phyloP scores from a whole-genome alignment of 164 flowering plant genomes.

The Cinnamomum micranthum region DNA sequence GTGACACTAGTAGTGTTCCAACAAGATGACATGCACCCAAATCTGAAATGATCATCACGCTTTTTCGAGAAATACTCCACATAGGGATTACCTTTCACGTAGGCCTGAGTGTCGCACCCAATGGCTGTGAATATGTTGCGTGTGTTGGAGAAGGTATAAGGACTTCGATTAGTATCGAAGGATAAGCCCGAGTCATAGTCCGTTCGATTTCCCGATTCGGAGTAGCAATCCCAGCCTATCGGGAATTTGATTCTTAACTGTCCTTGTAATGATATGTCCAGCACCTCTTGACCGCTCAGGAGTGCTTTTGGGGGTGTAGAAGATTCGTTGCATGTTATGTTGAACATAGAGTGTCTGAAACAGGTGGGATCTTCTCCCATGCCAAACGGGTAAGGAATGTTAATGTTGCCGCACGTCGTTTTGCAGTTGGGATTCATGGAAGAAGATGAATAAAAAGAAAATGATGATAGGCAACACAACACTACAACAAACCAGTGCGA shows the following conservation, averaged over 20 bases:
- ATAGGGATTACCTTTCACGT: no score
- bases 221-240: no score
- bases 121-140: no score
- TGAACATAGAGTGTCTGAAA: neutral
- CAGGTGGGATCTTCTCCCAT: slow-evolving; percentile 14
- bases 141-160: no score
- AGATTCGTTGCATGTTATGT: slow-evolving; percentile 22
- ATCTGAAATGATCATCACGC: neutral
- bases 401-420: slow-evolving; percentile 26
- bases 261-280: no score
- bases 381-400: slow-evolving; percentile 50
- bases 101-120: no score
- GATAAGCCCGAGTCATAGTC: accelerated
- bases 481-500: neutral
- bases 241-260: no score
- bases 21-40: neutral
- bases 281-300: neutral
- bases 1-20: neutral
- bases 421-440: slow-evolving; percentile 12
- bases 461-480: neutral
- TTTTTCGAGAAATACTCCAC: no score
- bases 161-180: no score
- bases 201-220: no score
- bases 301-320: neutral
- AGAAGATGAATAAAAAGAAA: no score